Evolutionary conservation across 306 rosid species (phyloP).

Genomic region (Glycyrrhiza uralensis): DNA sequence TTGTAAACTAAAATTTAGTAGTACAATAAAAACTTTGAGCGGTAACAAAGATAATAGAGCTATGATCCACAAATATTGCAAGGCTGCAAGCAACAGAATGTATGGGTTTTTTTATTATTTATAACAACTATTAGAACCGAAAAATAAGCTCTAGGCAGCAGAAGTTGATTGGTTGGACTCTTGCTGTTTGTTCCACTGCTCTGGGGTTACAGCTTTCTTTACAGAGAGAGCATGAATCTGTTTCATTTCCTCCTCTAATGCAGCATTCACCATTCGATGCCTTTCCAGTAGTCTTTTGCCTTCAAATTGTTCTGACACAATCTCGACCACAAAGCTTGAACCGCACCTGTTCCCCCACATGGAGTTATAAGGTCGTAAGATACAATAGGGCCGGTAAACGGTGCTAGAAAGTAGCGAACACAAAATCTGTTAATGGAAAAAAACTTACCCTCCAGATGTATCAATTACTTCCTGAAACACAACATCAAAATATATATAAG

Average conservation of each 20-base stretch:
- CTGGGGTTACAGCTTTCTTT: slow-evolving; percentile 84
- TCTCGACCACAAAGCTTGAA: slow-evolving; percentile 70
- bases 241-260: slow-evolving; percentile 86
- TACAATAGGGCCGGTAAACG: background rate
- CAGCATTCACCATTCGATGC: slow-evolving; percentile 82
- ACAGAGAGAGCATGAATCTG: slow-evolving; percentile 89
- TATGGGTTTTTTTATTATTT: slow-evolving; percentile 27
- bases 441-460: slow-evolving; percentile 88
- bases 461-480: slow-evolving; percentile 88
- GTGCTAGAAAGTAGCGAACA: background rate
- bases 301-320: slow-evolving; percentile 79
- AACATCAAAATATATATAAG: slow-evolving; percentile 3
- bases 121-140: background rate
- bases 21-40: background rate
- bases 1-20: slow-evolving; percentile 1
- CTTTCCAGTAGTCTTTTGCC: slow-evolving; percentile 89
- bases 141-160: slow-evolving; percentile 40
- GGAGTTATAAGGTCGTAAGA: background rate
- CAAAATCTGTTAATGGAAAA: background rate
- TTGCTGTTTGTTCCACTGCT: slow-evolving; percentile 86
- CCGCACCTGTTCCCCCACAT: slow-evolving; percentile 59
- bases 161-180: slow-evolving; percentile 54
- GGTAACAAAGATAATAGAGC: background rate
- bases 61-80: background rate
- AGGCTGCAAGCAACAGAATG: background rate